These are phyloP conservation scores for Phytophthora litchii DNA, from an alignment of 352 stramenopile species.

Conservation along the genomic window DNA sequence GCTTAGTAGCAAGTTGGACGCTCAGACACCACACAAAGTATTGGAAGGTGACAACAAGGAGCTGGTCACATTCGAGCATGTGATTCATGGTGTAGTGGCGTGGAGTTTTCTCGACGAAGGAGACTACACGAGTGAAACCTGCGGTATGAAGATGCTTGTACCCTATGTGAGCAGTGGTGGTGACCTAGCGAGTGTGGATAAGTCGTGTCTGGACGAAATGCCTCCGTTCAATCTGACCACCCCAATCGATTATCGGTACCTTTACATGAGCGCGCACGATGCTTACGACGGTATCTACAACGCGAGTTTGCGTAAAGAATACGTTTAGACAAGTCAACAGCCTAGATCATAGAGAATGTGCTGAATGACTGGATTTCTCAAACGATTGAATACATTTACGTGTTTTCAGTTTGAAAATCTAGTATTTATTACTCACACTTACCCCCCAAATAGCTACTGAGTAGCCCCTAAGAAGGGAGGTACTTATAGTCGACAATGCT, in stretches of 20 bases:
- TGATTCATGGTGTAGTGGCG: constrained; percentile 29
- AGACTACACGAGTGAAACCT: constrained; percentile 30
- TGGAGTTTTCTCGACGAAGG: constrained; percentile 28
- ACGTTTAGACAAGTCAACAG: background rate
- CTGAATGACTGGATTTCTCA: too few relatives aligned
- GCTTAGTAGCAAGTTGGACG: constrained; percentile 46
- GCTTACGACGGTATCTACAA: constrained; percentile 41
- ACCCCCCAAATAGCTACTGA: too few relatives aligned
- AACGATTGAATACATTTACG: too few relatives aligned
- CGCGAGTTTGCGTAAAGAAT: background rate
- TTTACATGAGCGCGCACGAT: constrained; percentile 37
- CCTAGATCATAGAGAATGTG: too few relatives aligned
- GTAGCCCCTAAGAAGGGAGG: too few relatives aligned
- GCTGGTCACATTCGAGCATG: constrained; percentile 45
- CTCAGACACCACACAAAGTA: constrained; percentile 48
- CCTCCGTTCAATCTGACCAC: constrained; percentile 30
- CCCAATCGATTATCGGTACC: constrained; percentile 1
- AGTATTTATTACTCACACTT: too few relatives aligned
- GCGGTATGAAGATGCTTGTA: constrained; percentile 25
- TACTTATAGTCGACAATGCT: too few relatives aligned
- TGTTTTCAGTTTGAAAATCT: too few relatives aligned
- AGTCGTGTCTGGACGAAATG: constrained; percentile 34
- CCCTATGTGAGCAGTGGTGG: constrained; percentile 38
- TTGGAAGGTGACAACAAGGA: constrained; percentile 38
- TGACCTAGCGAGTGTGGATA: constrained; percentile 14